Evolutionary conservation across 148 eudicot species (phyloP).

Genomic region (Rhododendron simsii): DNA sequence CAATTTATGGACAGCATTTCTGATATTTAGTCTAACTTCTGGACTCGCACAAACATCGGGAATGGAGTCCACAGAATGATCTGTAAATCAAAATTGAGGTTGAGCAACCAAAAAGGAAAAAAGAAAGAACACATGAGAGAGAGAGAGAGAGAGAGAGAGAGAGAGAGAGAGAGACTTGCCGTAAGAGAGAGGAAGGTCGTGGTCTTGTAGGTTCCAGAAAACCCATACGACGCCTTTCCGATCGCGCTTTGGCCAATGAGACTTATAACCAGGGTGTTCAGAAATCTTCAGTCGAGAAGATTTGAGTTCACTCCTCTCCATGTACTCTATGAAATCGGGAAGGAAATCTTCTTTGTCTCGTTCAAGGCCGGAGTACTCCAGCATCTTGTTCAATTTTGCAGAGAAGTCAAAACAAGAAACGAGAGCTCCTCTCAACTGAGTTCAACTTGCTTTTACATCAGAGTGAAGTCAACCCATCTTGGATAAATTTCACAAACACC

Average conservation of each 20-base stretch:
- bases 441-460: too few relatives aligned
- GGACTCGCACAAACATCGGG: background rate
- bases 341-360: background rate
- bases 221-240: background rate
- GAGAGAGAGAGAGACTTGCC: background rate
- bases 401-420: background rate
- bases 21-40: background rate
- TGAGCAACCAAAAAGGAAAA: background rate
- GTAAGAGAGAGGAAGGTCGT: background rate
- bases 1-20: background rate
- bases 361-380: background rate
- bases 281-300: background rate
- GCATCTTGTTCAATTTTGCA: background rate
- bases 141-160: background rate
- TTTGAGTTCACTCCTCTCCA: background rate
- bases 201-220: background rate
- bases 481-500: too few relatives aligned
- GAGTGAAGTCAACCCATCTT: too few relatives aligned
- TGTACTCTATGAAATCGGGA: background rate
- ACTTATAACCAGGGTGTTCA: background rate
- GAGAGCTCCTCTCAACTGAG: too few relatives aligned
- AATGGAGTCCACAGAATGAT: background rate
- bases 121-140: background rate
- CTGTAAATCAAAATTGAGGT: background rate
- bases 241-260: too few relatives aligned